Conservation (phyloP, 768 basidiomycete species). For the Amanita exitialis region DNA sequence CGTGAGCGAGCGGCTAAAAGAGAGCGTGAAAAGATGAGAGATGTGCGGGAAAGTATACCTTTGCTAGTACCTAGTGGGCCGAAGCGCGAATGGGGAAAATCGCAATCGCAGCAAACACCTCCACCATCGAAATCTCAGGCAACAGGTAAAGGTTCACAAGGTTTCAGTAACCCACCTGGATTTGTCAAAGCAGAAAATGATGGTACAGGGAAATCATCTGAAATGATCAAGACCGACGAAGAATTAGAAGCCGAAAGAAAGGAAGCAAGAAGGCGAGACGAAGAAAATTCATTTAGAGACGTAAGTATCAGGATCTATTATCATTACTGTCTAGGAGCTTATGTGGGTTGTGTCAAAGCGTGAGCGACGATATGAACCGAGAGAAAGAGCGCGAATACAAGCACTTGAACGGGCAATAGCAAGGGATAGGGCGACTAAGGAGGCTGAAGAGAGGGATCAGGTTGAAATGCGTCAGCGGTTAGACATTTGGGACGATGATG, state of each 20-base stretch:
- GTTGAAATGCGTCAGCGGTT: constrained; percentile 72
- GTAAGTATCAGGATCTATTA: constrained; percentile 36
- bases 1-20: constrained; percentile 88
- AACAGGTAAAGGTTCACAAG: constrained; percentile 61
- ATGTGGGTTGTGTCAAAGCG: constrained; percentile 38
- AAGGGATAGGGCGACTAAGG: constrained; percentile 59
- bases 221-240: constrained; percentile 54
- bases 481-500: constrained; percentile 89
- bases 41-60: constrained; percentile 53
- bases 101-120: constrained; percentile 26
- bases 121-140: constrained; percentile 35
- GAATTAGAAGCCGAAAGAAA: constrained; percentile 78
- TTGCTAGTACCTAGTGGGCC: constrained; percentile 59
- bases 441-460: constrained; percentile 73
- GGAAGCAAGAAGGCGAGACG: constrained; percentile 64
- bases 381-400: constrained; percentile 76
- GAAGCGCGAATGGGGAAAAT: constrained; percentile 76
- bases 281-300: constrained; percentile 79
- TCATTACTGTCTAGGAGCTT: not conserved
- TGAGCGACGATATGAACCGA: constrained; percentile 86
- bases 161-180: constrained; percentile 69
- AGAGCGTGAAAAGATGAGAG: constrained; percentile 81
- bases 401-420: constrained; percentile 67
- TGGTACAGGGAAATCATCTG: constrained; percentile 14
- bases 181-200: constrained; percentile 68